Conservation (phyloP, 2,329 filamentous ascomycete genomes). For the Periconia digitata region DNA sequence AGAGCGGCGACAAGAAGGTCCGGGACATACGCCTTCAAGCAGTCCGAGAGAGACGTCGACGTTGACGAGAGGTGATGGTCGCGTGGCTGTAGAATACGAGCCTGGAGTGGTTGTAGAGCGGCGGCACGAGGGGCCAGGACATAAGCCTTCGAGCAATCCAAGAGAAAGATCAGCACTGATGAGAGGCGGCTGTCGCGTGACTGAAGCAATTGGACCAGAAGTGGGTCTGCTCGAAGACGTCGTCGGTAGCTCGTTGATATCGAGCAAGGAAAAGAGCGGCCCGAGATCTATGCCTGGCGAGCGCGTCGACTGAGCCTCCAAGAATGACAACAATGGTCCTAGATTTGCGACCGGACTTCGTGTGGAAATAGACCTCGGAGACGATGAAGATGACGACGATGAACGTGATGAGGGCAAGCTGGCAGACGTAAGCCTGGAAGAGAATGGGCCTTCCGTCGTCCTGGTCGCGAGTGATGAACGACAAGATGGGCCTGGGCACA, state of each 20-base stretch:
- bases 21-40: background rate
- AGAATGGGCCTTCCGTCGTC: background rate
- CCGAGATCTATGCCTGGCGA: background rate
- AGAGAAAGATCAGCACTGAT: background rate
- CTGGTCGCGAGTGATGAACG: background rate
- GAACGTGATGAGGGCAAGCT: background rate
- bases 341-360: background rate
- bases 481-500: slow-evolving; percentile 2
- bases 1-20: background rate
- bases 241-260: background rate
- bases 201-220: background rate
- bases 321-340: background rate
- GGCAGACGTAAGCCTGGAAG: background rate
- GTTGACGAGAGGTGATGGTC: background rate
- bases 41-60: background rate
- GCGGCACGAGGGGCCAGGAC: background rate
- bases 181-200: background rate
- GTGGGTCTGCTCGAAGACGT: background rate
- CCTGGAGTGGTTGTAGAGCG: background rate
- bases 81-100: no score
- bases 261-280: background rate
- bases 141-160: background rate
- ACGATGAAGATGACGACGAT: background rate
- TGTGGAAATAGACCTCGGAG: background rate
- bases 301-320: background rate